These are phyloP conservation scores for Mycosphaerella sp. DNA, from an alignment of 2,329 filamentous ascomycete genomes.

Conservation along the genomic window DNA sequence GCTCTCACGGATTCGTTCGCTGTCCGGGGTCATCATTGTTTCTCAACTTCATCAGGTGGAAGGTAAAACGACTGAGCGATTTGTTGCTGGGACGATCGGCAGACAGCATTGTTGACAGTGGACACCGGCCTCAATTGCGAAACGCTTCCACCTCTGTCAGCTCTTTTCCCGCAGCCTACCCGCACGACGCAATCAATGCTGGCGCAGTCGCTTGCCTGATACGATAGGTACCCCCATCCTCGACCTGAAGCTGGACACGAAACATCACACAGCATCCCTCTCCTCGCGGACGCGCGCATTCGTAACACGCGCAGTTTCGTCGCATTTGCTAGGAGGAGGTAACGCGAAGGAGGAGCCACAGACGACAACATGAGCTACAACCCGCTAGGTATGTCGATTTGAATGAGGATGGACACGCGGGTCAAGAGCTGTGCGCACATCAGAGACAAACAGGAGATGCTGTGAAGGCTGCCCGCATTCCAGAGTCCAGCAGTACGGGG, in stretches of 20 bases:
- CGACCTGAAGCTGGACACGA: neutral
- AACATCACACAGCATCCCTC: neutral
- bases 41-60: no score
- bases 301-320: conserved; percentile 5
- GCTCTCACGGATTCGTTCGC: no score
- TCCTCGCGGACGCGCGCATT: neutral
- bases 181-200: conserved; percentile 15
- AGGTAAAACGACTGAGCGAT: no score
- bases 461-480: conserved; percentile 16
- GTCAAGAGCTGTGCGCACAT: conserved; percentile 9
- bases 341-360: neutral
- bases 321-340: neutral
- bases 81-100: conserved; percentile 5
- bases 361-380: conserved; percentile 23
- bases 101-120: neutral
- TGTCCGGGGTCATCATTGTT: no score
- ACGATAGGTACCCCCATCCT: neutral
- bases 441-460: neutral
- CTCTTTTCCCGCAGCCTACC: conserved; percentile 4
- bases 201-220: conserved; percentile 8
- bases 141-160: neutral
- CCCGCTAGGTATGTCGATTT: conserved; percentile 20
- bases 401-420: conserved; percentile 10
- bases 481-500: neutral
- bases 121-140: conserved; percentile 1